phyloP scores from a whole-genome alignment of 495 filamentous ascomycete species.

The Choiromyces venosus region DNA sequence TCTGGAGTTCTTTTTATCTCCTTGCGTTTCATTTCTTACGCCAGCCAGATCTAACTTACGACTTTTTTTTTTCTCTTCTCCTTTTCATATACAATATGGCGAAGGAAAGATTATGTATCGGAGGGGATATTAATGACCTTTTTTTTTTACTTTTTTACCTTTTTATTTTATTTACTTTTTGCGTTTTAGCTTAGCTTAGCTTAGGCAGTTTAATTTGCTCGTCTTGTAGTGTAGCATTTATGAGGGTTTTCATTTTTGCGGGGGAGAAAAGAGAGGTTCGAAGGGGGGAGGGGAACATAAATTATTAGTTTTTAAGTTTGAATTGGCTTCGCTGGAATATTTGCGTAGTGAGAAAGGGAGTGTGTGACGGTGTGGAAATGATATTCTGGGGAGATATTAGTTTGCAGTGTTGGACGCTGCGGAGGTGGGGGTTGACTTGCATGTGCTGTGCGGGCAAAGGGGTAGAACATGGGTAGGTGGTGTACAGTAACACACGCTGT shows the following conservation, averaged over 20 bases:
- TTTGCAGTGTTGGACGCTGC: too few relatives aligned
- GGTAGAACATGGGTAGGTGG: too few relatives aligned
- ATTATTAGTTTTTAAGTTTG: background rate
- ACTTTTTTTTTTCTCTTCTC: background rate
- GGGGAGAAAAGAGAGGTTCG: too few relatives aligned
- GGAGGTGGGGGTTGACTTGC: too few relatives aligned
- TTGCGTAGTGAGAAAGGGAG: background rate
- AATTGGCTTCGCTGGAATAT: too few relatives aligned
- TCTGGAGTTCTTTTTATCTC: background rate
- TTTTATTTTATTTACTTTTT: background rate
- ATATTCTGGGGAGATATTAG: too few relatives aligned
- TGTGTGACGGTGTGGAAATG: background rate
- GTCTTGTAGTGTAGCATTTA: constrained; percentile 3
- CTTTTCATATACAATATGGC: too few relatives aligned
- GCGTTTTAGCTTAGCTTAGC: background rate
- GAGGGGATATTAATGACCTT: background rate
- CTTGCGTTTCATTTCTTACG: background rate
- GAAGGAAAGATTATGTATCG: too few relatives aligned
- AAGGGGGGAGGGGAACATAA: background rate
- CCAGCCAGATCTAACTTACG: background rate
- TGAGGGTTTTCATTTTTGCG: too few relatives aligned
- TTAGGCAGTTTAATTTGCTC: background rate
- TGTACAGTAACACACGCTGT: too few relatives aligned
- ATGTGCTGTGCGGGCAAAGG: too few relatives aligned
- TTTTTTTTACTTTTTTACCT: background rate